Evolutionary conservation across 176 grass and related monocot genomes (phyloP), one percentile per base, ranked within the genome.

Genomic region (Cymbopogon citratus): DNA sequence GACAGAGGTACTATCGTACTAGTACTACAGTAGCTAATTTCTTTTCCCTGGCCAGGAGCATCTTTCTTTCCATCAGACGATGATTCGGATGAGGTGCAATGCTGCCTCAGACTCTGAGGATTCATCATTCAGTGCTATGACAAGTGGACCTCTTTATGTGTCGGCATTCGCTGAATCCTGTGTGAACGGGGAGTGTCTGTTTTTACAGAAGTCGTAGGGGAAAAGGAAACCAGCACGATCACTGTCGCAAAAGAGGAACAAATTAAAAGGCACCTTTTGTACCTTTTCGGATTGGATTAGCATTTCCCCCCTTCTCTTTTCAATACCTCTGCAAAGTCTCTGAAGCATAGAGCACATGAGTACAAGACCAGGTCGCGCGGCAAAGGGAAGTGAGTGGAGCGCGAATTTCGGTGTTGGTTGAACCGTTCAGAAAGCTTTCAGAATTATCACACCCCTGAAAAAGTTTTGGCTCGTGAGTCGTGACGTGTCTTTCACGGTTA

Each of bases 121-220:
- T 65, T 46, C 52, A 24, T 25, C 12, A 62, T 25, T 62, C 57
- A 28, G 68, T 46, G 27, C 61, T 19, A 26, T 18, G 45, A 46
- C 4, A 28, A 26, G 33, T 14, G 27, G 12, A 1, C 31, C 24
- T 48, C 39, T 6, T 23, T 8, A 1, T 63, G 25, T 7, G 27
- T 15, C 28, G 66, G 11, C 39, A n/a, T 24, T 71, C 23, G 25
- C 69, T 33, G 31, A 33, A 33, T 33, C 31, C 31, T 18, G 44
- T 86, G 77, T 81, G 84, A 86, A 86, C 48, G 84, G 84, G 33
- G 25, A 60, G 13, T 26, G 0, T 6, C 24, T 44, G 34, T 33
- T 80, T 80, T 66, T 31, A 23, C 57, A 25, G 12, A 80, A 66
- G 44, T 80, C 69, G 43, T 9, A 24, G 13, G 33, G 28, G 16